Evolutionary conservation across 2,329 filamentous ascomycete species (phyloP).

Genomic region (Aureobasidium sp.): DNA sequence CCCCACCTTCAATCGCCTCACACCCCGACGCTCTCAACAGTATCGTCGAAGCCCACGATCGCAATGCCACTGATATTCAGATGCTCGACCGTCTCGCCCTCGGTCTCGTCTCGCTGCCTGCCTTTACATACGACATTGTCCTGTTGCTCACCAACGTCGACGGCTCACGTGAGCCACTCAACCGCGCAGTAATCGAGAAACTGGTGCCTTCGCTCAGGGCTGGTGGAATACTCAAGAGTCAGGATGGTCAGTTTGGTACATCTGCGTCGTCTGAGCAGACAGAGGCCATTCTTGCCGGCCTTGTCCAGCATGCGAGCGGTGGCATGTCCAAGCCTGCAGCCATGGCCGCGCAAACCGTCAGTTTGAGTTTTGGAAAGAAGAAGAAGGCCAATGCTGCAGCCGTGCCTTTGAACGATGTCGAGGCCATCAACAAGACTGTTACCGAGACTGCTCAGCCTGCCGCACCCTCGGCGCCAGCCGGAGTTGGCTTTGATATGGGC

Average conservation of each 20-base stretch:
- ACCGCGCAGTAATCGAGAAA: conserved; percentile 59
- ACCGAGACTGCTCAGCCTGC: conserved; percentile 32
- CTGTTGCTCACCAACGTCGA: conserved; percentile 76
- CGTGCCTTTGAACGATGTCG: conserved; percentile 28
- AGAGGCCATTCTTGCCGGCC: conserved; percentile 79
- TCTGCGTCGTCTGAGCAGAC: conserved; percentile 47
- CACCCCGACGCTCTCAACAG: conserved; percentile 70
- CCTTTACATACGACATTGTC: conserved; percentile 73
- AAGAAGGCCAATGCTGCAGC: conserved; percentile 45
- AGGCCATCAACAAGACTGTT: conserved; percentile 30
- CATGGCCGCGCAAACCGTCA: conserved; percentile 28
- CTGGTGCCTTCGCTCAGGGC: conserved; percentile 65
- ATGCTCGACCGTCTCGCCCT: conserved; percentile 92
- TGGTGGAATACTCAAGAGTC: conserved; percentile 60
- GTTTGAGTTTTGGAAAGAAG: conserved; percentile 53
- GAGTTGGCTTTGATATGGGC: conserved; percentile 60
- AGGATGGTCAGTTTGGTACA: conserved; percentile 55
- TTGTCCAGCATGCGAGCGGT: conserved; percentile 53
- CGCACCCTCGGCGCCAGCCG: conserved; percentile 46
- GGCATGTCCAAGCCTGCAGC: conserved; percentile 60
- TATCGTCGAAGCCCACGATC: conserved; percentile 66
- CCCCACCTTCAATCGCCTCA: conserved; percentile 81
- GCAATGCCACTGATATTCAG: conserved; percentile 76
- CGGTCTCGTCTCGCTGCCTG: conserved; percentile 70
- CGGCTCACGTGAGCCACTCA: conserved; percentile 59